Conservation (phyloP, 129 eudicot genomes). For the Helianthus tuberosus region DNA sequence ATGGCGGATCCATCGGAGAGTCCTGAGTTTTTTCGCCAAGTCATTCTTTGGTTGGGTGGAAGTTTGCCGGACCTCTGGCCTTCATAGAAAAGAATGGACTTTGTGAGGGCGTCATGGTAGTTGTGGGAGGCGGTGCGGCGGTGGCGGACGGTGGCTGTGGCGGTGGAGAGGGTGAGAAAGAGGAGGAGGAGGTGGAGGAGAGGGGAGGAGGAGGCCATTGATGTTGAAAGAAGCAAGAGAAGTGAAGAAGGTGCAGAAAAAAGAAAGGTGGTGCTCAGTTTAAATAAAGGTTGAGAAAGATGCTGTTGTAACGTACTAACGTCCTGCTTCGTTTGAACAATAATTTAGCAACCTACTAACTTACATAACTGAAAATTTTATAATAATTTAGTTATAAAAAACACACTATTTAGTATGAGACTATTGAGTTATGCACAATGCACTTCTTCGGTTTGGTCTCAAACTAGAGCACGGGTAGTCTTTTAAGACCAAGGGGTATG, state of each 20-base stretch:
- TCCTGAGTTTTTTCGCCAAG: constrained; percentile 58
- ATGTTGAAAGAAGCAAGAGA: neutral
- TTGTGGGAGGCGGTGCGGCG: constrained; percentile 33
- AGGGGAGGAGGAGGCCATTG: constrained; percentile 24
- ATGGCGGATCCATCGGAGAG: constrained; percentile 50
- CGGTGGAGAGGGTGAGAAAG: constrained; percentile 7
- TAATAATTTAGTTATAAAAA: neutral
- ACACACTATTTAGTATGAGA: too few relatives aligned
- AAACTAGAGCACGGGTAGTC: too few relatives aligned
- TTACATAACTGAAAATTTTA: neutral
- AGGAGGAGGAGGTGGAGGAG: constrained; percentile 5
- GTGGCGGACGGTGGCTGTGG: constrained; percentile 23
- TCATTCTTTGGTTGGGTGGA: constrained; percentile 53
- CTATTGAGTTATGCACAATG: too few relatives aligned
- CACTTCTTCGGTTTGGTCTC: too few relatives aligned
- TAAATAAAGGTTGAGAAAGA: constrained; percentile 17
- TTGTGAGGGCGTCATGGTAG: constrained; percentile 59
- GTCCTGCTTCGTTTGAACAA: neutral
- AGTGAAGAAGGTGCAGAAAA: constrained; percentile 3
- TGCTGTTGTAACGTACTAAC: neutral
- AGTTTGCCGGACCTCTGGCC: constrained; percentile 66
- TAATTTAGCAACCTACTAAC: neutral
- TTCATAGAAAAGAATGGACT: constrained; percentile 60
- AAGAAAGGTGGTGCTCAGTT: constrained; percentile 10
- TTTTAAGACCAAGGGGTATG: too few relatives aligned